These are phyloP conservation scores for Malbranchea zuffiana DNA, from an alignment of 2,329 filamentous ascomycete species.

Conservation along the genomic window DNA sequence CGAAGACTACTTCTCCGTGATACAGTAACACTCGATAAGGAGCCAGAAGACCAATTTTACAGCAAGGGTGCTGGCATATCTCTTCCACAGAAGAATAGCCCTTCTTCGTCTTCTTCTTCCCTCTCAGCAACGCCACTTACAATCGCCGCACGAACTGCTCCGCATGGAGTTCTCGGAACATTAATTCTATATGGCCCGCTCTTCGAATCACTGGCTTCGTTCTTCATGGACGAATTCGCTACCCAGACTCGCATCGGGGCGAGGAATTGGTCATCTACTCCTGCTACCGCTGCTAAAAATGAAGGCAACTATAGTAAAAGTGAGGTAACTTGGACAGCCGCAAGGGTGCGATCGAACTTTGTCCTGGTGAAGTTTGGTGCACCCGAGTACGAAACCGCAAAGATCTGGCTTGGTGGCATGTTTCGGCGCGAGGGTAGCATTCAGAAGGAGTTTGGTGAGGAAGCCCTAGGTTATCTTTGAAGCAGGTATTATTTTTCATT, in stretches of 20 bases:
- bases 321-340: slow-evolving; percentile 69
- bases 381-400: slow-evolving; percentile 65
- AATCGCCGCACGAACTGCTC: slow-evolving; percentile 54
- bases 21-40: slow-evolving; percentile 61
- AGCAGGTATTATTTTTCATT: too few species aligned
- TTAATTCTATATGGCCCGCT: slow-evolving; percentile 67
- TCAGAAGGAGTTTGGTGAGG: slow-evolving; percentile 60
- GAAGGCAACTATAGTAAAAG: slow-evolving; percentile 25
- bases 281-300: slow-evolving; percentile 14
- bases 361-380: slow-evolving; percentile 88
- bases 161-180: slow-evolving; percentile 69
- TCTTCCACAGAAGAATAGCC: slow-evolving; percentile 10
- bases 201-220: slow-evolving; percentile 55
- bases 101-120: not conserved
- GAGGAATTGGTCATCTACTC: slow-evolving; percentile 52
- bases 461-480: slow-evolving; percentile 63
- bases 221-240: slow-evolving; percentile 70
- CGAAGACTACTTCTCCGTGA: slow-evolving; percentile 69
- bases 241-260: slow-evolving; percentile 70
- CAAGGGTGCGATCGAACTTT: slow-evolving; percentile 62
- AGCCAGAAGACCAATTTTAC: too few species aligned
- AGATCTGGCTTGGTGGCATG: slow-evolving; percentile 69
- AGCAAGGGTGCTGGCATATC: not conserved
- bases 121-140: slow-evolving; percentile 7
- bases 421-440: slow-evolving; percentile 64